phyloP scores from a whole-genome alignment of 768 basidiomycete species.

The Daedaleopsis nitida region DNA sequence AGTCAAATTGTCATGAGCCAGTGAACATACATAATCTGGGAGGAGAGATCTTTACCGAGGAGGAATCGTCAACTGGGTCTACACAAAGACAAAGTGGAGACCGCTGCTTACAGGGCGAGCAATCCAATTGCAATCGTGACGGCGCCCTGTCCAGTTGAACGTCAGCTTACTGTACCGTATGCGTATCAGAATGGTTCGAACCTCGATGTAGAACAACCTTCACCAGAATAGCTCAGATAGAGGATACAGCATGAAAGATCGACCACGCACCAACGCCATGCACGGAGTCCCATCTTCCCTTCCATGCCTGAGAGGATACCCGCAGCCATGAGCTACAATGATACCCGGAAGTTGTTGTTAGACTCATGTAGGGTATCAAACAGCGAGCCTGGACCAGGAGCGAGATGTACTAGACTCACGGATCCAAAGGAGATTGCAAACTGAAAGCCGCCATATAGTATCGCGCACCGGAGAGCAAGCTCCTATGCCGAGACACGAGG shows the following conservation, averaged over 20 bases:
- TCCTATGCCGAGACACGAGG: constrained; percentile 43
- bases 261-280: constrained; percentile 65
- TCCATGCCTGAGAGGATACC: constrained; percentile 73
- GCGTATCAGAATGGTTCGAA: constrained; percentile 20
- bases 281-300: constrained; percentile 62
- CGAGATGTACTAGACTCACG: constrained; percentile 38
- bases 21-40: constrained; percentile 56
- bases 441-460: constrained; percentile 59
- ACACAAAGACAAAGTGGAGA: background rate
- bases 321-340: constrained; percentile 62
- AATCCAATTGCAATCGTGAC: constrained; percentile 64
- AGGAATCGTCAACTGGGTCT: background rate
- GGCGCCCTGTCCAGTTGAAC: constrained; percentile 45
- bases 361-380: background rate
- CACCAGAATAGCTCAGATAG: background rate
- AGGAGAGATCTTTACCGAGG: constrained; percentile 48
- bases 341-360: background rate
- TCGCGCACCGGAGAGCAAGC: constrained; percentile 63
- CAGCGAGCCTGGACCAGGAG: background rate
- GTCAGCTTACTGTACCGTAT: background rate
- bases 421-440: constrained; percentile 70
- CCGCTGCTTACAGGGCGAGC: constrained; percentile 45
- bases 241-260: background rate
- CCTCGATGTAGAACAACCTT: constrained; percentile 76
- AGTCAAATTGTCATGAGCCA: no score